These are phyloP conservation scores for Claviceps sp. DNA, from an alignment of 2,329 filamentous ascomycete genomes.

Conservation along the genomic window DNA sequence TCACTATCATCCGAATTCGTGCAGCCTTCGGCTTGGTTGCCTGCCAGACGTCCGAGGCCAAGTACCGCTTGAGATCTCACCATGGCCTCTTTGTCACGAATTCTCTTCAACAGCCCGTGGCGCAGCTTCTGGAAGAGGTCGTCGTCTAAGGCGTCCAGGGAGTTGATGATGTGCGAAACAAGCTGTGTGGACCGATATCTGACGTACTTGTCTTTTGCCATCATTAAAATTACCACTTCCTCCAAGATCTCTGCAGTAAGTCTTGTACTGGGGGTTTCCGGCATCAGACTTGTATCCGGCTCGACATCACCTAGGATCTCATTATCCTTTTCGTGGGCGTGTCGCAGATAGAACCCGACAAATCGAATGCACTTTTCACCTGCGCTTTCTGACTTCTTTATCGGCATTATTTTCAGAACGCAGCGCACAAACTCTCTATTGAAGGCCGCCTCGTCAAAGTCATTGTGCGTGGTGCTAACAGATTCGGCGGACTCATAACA, in stretches of 20 bases:
- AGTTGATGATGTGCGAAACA: slow-evolving; percentile 83
- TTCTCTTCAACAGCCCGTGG: slow-evolving; percentile 65
- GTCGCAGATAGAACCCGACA: slow-evolving; percentile 70
- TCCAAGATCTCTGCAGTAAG: slow-evolving; percentile 64
- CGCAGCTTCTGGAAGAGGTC: slow-evolving; percentile 76
- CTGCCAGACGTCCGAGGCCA: slow-evolving; percentile 73
- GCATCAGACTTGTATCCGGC: slow-evolving; percentile 55
- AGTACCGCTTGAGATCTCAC: slow-evolving; percentile 86
- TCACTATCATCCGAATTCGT: slow-evolving; percentile 59
- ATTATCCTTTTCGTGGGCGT: slow-evolving; percentile 57
- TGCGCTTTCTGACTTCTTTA: slow-evolving; percentile 83
- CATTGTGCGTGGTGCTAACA: slow-evolving; percentile 41
- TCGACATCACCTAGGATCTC: slow-evolving; percentile 53
- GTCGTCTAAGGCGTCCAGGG: slow-evolving; percentile 81
- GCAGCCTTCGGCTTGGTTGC: slow-evolving; percentile 60
- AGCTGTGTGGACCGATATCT: slow-evolving; percentile 83
- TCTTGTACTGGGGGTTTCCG: slow-evolving; percentile 73
- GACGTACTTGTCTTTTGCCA: slow-evolving; percentile 83
- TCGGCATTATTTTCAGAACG: slow-evolving; percentile 64
- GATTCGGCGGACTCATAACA: slow-evolving; percentile 46
- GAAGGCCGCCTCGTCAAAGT: slow-evolving; percentile 77
- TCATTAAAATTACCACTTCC: slow-evolving; percentile 60
- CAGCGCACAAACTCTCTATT: slow-evolving; percentile 77
- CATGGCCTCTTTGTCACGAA: slow-evolving; percentile 87
- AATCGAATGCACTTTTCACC: slow-evolving; percentile 81